Base-by-base conservation (phyloP, 768 basidiomycete species). In the Clitopilus hobsonii region DNA sequence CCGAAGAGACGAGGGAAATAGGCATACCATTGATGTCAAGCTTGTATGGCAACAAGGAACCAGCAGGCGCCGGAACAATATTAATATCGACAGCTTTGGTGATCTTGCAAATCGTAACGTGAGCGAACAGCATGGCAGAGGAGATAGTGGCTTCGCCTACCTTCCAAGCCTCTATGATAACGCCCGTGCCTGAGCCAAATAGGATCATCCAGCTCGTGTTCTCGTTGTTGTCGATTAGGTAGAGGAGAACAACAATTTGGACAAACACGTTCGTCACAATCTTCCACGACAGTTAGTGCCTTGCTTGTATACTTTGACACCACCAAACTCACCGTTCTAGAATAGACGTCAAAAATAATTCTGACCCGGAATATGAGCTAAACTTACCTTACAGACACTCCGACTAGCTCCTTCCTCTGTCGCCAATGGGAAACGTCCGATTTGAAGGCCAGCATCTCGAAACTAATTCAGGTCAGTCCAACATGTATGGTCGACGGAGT, bases 201-300 rank as follows among this genome's bases (percentile, higher is more conserved):
- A 98, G 80, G 69, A 98, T 98, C 92, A 98, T 98, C 89, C 92
- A 96, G 63, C 88, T 93, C 26, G 96, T 99, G 67, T 98, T 91
- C 52, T 91, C 86, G 61, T 91, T 92, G 68, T 94, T 95, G 73
- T 97, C 95, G 62, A 95, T 85, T 61, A 98, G 87, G 71, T 97
- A 98, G 18, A 98, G 78, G 27, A 96, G 76, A 63, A 97, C 86
- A 63, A 98, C 77, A 25, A 89, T 68, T 75, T 95, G 91, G n/a
- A 94, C 89, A 66, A 98, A 85, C 58, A 95, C 92, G 69, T 98
- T 99, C 32, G 93, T 91, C 61, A 98, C 67, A 61, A 99, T 82
- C 80, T 81, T 60, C 50, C 28, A 5, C 27, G 14, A 18, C n/a
- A 20, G 4, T 45, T 10, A 45, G 41, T 8, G 18, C 8, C 41